Base-by-base conservation (phyloP, 768 basidiomycete genomes). In the Xerocomellus intermedius region DNA sequence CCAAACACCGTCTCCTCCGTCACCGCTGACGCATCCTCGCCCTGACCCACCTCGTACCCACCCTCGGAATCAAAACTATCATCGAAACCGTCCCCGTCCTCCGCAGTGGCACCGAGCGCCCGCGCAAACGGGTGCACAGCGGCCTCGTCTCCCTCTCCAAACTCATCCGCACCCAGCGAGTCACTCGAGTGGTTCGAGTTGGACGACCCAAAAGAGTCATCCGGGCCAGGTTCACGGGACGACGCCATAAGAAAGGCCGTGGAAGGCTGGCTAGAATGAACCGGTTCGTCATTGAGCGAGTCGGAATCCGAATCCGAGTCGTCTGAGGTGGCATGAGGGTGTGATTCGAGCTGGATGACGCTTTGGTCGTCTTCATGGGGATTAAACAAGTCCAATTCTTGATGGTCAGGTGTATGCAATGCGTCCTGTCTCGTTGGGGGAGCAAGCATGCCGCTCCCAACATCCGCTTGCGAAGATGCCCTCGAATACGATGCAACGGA, bases 1-100 rank as follows among this genome's bases (percentile, higher is more conserved):
- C 89, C 89, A 70, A 91, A 90, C 50, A 90, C 70, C 13, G 89
- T 89, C 68, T 89, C 86, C 62, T 85, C 83, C 47, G 77, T 74
- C 24, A 58, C 64, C 38, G 66, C 70, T 0, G 26, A 51, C 19
- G 3, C 13, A n/a, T 66, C 73, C 24, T 54, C 64, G 5, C 26
- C 58, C 35, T 49, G 45, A 32, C 42, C 48, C 7, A 19, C 59
- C 13, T 58, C 63, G 36, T 74, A 73, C 47, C 66, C 73, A 53
- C 69, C 70, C 55, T 75, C 78, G 37, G 81, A 79, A 48, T 79
- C 80, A 46, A 75, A 77, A 17, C 75, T 78, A 38, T 81, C 83
- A n/a, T 81, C 81, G 21, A 84, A 79, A 4, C 67, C 76, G 21
- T 77, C 76, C 3, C 67, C 79, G 16, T 76, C 75, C 13, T 62